phyloP scores from a whole-genome alignment of 176 grass and related monocot species.

The Cenchrus purpureus region DNA sequence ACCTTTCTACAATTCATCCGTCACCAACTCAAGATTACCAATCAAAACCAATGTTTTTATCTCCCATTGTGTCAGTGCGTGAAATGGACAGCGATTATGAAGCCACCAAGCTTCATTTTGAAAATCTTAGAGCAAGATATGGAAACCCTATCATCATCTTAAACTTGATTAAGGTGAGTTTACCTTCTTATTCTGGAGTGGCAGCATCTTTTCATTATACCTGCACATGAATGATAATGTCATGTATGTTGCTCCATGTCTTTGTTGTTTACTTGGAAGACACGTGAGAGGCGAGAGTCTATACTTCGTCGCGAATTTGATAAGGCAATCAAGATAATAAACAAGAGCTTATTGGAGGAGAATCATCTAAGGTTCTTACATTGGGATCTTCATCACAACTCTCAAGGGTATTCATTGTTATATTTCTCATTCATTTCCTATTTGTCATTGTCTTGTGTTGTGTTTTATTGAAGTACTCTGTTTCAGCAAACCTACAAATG shows the following conservation, averaged over 20 bases:
- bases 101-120: conserved; percentile 85
- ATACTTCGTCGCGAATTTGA: conserved; percentile 83
- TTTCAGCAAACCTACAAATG: conserved; percentile 76
- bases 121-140: conserved; percentile 84
- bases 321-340: conserved; percentile 73
- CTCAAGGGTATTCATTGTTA: conserved; percentile 63
- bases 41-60: conserved; percentile 10
- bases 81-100: conserved; percentile 75
- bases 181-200: conserved; percentile 25
- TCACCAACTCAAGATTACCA: no score
- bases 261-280: conserved; percentile 57
- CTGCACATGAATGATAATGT: conserved; percentile 35
- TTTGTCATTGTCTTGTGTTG: not conserved
- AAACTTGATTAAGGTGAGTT: conserved; percentile 92
- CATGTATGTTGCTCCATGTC: not conserved
- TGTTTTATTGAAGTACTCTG: conserved; percentile 36
- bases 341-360: conserved; percentile 58
- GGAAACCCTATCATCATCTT: conserved; percentile 94
- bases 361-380: conserved; percentile 84
- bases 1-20: conserved; percentile 32
- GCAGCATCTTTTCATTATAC: conserved; percentile 23
- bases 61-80: conserved; percentile 63
- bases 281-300: conserved; percentile 81
- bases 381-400: conserved; percentile 94
- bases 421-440: conserved; percentile 28